phyloP scores from a whole-genome alignment of 352 stramenopile genomes.

The Blastocystis sp. region DNA sequence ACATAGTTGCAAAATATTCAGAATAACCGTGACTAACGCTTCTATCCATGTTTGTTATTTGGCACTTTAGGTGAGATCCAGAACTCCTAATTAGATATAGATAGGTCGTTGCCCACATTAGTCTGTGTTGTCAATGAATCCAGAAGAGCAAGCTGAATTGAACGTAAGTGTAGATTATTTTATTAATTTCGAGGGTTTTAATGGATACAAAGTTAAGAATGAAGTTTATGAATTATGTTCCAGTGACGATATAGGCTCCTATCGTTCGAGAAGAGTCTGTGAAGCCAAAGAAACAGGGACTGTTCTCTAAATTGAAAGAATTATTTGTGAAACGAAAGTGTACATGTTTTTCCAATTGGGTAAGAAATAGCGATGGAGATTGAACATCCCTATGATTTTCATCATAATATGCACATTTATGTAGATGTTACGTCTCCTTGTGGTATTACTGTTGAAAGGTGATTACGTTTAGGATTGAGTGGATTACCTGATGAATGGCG shows the following conservation, averaged over 20 bases:
- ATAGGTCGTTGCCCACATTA: not conserved
- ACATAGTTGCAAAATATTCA: constrained; percentile 25
- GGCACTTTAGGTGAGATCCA: not conserved
- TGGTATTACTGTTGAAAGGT: not conserved
- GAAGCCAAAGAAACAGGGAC: constrained; percentile 27
- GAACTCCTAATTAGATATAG: not conserved
- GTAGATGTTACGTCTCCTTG: constrained; percentile 69
- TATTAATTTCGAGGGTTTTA: not conserved
- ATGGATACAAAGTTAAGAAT: not conserved
- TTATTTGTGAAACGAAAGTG: constrained; percentile 14
- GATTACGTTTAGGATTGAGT: constrained; percentile 70
- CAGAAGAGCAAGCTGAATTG: not conserved
- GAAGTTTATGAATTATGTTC: not conserved
- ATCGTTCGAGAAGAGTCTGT: not conserved
- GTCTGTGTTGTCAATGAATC: not conserved
- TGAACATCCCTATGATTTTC: constrained; percentile 69
- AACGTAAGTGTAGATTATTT: not conserved
- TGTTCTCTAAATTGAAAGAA: constrained; percentile 8
- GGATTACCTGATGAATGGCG: constrained; percentile 72
- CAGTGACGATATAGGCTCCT: not conserved
- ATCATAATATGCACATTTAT: constrained; percentile 71
- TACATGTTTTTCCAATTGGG: not conserved
- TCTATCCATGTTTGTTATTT: not conserved
- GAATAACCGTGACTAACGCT: constrained; percentile 1
- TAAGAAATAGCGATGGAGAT: constrained; percentile 28